Evolutionary conservation across 805 yeast genomes (phyloP), one percentile per base, ranked within the genome.

Genomic region (Kuraishia hungarica): DNA sequence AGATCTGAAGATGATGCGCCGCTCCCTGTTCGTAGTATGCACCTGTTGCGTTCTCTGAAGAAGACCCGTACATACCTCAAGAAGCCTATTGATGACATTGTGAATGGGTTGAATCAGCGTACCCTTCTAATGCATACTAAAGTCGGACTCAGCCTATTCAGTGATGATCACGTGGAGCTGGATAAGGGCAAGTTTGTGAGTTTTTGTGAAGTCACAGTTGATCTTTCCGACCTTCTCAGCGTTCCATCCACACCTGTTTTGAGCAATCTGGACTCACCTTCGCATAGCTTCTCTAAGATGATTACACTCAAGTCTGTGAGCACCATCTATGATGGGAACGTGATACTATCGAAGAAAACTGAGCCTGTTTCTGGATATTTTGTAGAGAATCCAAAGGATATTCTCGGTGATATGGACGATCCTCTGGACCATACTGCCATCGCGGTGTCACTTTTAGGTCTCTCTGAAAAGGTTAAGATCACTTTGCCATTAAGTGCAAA

Each of bases 351-450:
- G 49, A 60, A 61, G 39, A 61, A 58, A 48, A 58, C 65, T 3
- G 73, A 69, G 54, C 71, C 72, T 5, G 57, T 67, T 4, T 63
- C 68, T 1, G 73, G 68, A 0, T 60, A 60, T 28, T 54, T 66
- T 35, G 54, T 62, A 2, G 57, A 63, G 1, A 63, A 61, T 22
- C 54, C 59, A 21, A 6, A 26, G 8, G 29, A 26, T 26, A 26
- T 7, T 15, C 5, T 3, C 17, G n/a, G 17, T 8, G 43, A 35
- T 7, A 13, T 8, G 4, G 43, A 35, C 11, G 43, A 35, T 13
- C n/a, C 43, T 13, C 35, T 28, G 35, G 35, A 28, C 35, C 35
- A 28, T 11, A 11, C 35, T 28, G 35, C 35, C 11, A 28, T 28
- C 10, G 6, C 35, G 6, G 43, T 3, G 43, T 35, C 43, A 15